Conservation (phyloP, 1,284 basidiomycete genomes). For the Ceratobasidium sp. region DNA sequence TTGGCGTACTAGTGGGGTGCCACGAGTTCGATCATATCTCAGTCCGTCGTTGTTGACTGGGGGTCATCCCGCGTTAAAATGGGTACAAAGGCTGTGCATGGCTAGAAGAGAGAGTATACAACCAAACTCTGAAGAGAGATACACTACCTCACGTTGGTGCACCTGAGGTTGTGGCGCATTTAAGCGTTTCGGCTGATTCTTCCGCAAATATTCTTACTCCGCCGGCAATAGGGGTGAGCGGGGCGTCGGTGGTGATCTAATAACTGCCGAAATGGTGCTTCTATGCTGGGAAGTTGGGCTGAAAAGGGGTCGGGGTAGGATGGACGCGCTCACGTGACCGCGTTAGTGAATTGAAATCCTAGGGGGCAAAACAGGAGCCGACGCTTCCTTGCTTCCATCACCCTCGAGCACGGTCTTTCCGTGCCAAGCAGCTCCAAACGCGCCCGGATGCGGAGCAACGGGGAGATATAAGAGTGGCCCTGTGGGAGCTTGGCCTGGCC, state of each 20-base stretch:
- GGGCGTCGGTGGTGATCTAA: not conserved
- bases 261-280: not conserved
- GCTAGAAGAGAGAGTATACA: too few relatives aligned
- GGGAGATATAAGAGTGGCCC: not conserved
- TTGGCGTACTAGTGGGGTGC: too few relatives aligned
- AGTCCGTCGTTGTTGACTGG: too few relatives aligned
- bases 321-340: not conserved
- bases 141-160: too few relatives aligned
- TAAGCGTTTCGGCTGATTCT: not conserved
- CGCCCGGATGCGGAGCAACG: slow-evolving; percentile 1
- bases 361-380: slow-evolving; percentile 6
- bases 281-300: not conserved
- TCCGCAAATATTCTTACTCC: too few relatives aligned
- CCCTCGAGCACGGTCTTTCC: not conserved
- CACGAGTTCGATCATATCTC: too few relatives aligned
- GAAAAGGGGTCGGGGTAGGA: not conserved
- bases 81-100: too few relatives aligned
- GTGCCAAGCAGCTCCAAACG: not conserved
- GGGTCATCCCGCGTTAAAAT: too few relatives aligned
- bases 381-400: not conserved
- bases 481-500: not conserved
- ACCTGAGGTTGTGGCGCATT: too few relatives aligned
- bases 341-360: not conserved
- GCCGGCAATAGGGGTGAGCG: not conserved
- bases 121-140: too few relatives aligned